phyloP scores from a whole-genome alignment of 2,329 filamentous ascomycete genomes.

The Bertia moriformis region DNA sequence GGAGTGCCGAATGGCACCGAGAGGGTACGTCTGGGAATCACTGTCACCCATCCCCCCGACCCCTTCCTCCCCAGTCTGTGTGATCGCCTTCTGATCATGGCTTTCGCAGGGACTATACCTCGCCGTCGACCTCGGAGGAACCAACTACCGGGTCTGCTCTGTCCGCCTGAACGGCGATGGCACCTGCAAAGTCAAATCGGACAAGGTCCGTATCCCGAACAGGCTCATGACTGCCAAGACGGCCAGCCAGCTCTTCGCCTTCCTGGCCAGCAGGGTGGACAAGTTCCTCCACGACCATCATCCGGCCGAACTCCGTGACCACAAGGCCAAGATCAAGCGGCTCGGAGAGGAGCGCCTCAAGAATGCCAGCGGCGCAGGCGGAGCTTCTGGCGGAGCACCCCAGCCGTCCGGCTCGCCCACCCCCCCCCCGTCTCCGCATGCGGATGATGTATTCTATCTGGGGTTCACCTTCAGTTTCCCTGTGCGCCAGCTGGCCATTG shows the following conservation, averaged over 20 bases:
- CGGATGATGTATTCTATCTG: too few species aligned
- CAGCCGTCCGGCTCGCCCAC: too few species aligned
- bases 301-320: constrained; percentile 66
- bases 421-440: too few species aligned
- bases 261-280: constrained; percentile 86
- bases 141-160: constrained; percentile 95
- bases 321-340: constrained; percentile 42
- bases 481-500: constrained; percentile 84
- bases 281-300: constrained; percentile 72
- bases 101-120: constrained; percentile 77
- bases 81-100: constrained; percentile 5
- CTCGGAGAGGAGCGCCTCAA: constrained; percentile 66
- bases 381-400: too few species aligned
- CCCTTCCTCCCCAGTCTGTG: constrained; percentile 6
- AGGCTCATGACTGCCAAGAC: constrained; percentile 82
- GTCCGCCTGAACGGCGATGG: constrained; percentile 85
- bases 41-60: constrained; percentile 2
- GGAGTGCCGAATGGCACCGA: constrained; percentile 92
- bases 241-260: constrained; percentile 74
- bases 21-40: constrained; percentile 48
- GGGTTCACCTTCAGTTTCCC: constrained; percentile 99
- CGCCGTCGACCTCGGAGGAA: constrained; percentile 93
- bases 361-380: too few species aligned
- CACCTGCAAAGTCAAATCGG: constrained; percentile 85
- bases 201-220: constrained; percentile 79